A percentile compares a stretch with the other conserved stretches of the same genome.
phyloP scores from a whole-genome alignment of 2,329 filamentous ascomycete genomes.

The Pezicula radicicola region DNA sequence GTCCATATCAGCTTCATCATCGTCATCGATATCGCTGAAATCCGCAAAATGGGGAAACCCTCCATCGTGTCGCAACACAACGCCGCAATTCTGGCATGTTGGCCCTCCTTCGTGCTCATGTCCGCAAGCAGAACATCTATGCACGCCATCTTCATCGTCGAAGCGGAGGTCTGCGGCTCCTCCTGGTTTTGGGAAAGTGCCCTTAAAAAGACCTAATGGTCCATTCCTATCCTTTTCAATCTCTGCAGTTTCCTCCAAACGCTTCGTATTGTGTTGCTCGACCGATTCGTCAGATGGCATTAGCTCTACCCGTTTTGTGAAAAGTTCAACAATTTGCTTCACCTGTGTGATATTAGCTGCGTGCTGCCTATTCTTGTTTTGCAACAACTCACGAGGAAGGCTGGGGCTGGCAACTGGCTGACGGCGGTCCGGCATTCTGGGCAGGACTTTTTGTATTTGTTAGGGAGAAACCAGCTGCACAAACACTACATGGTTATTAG shows the following conservation, averaged over 20 bases:
- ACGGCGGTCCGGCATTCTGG: slow-evolving; percentile 64
- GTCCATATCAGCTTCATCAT: slow-evolving; percentile 19
- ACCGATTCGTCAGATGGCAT: slow-evolving; percentile 61
- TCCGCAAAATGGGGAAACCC: slow-evolving; percentile 26
- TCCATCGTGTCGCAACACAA: slow-evolving; percentile 39
- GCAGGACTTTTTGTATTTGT: slow-evolving; percentile 60
- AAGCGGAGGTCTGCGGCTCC: slow-evolving; percentile 29
- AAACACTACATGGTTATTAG: slow-evolving; percentile 27
- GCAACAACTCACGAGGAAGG: slow-evolving; percentile 51
- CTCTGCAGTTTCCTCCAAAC: slow-evolving; percentile 55
- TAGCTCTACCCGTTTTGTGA: slow-evolving; percentile 56
- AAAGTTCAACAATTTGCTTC: slow-evolving; percentile 61
- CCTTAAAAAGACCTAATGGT: slow-evolving; percentile 59
- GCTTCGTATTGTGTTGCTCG: slow-evolving; percentile 55
- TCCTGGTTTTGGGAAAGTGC: slow-evolving; percentile 31
- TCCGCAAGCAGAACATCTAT: slow-evolving; percentile 59
- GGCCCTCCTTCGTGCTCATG: slow-evolving; percentile 61
- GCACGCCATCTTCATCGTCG: slow-evolving; percentile 57
- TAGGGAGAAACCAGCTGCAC: slow-evolving; percentile 31
- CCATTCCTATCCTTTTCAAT: slow-evolving; percentile 57
- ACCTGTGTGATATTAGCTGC: slow-evolving; percentile 38
- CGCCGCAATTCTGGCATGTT: slow-evolving; percentile 52
- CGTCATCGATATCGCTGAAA: slow-evolving; percentile 42
- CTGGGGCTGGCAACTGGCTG: slow-evolving; percentile 56
- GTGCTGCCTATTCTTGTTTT: neutral